Conservation (phyloP, 2,329 filamentous ascomycete species). For the Tolypocladium endophyticum region DNA sequence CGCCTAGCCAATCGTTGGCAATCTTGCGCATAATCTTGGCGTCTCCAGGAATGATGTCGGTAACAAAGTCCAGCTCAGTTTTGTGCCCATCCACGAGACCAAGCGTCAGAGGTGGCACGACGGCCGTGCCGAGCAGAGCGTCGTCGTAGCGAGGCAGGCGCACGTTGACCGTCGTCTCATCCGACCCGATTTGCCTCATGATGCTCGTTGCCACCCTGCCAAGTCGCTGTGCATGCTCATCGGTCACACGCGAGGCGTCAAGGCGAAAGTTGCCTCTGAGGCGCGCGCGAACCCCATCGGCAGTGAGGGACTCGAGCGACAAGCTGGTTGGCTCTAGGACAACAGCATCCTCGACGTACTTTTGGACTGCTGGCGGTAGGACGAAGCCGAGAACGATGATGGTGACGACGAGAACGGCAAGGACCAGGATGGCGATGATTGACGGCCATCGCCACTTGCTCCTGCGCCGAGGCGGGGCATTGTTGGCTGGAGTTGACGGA, state of each 20-base stretch:
- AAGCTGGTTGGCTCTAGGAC: constrained; percentile 76
- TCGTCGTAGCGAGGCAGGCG: constrained; percentile 77
- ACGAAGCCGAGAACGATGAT: constrained; percentile 76
- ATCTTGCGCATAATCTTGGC: constrained; percentile 67
- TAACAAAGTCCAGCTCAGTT: constrained; percentile 69
- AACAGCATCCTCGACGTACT: constrained; percentile 76
- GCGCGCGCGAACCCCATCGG: constrained; percentile 65
- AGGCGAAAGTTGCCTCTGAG: constrained; percentile 75
- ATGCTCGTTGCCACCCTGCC: constrained; percentile 74
- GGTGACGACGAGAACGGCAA: constrained; percentile 51
- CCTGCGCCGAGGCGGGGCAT: constrained; percentile 14
- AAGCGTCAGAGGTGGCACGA: constrained; percentile 64
- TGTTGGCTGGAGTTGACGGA: constrained; percentile 9
- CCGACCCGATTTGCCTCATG: constrained; percentile 63
- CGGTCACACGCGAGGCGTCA: constrained; percentile 65
- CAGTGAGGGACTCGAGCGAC: constrained; percentile 75
- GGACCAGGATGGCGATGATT: constrained; percentile 56
- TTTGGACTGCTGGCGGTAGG: constrained; percentile 66
- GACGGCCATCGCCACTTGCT: constrained; percentile 56
- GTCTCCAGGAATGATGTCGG: constrained; percentile 66
- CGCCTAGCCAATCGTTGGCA: constrained; percentile 81
- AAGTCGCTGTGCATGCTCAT: constrained; percentile 60
- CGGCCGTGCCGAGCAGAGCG: constrained; percentile 65
- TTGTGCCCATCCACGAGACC: constrained; percentile 67
- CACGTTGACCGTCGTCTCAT: constrained; percentile 61